Evolutionary conservation across 805 yeast species (phyloP).

Genomic region (Candida yuanshanica): DNA sequence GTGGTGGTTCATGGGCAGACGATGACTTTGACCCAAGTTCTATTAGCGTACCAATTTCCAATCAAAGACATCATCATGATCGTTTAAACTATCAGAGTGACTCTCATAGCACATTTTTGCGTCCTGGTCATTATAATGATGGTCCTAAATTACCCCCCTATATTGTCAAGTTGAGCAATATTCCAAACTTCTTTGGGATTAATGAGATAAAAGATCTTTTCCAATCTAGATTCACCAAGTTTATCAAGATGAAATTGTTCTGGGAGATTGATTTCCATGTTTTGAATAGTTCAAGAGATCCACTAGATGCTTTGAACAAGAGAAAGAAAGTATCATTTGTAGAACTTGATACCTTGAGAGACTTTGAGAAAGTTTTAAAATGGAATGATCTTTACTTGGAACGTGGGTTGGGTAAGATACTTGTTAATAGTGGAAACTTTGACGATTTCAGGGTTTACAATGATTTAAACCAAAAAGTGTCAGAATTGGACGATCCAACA

Average conservation of each 20-base stretch:
- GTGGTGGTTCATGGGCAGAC: conserved; percentile 63
- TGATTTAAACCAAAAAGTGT: conserved; percentile 17
- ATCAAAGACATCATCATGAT: conserved; percentile 10
- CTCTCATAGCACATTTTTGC: conserved; percentile 2
- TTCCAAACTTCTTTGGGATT: conserved; percentile 51
- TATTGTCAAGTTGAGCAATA: conserved; percentile 54
- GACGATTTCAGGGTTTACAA: conserved; percentile 19
- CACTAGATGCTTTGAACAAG: conserved; percentile 18
- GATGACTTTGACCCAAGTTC: conserved; percentile 62
- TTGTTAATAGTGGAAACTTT: conserved; percentile 22
- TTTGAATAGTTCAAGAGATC: conserved; percentile 24
- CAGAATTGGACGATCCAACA: conserved; percentile 22
- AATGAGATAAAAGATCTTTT: conserved; percentile 53
- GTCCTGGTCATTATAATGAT: not conserved
- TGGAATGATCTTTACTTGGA: conserved; percentile 54
- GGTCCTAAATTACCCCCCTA: conserved; percentile 43
- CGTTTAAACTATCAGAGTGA: conserved; percentile 6
- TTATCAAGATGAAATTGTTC: conserved; percentile 54
- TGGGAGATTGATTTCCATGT: conserved; percentile 41
- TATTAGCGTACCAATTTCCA: conserved; percentile 41
- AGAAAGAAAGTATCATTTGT: conserved; percentile 59
- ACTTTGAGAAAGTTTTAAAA: conserved; percentile 52
- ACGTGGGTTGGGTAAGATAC: conserved; percentile 30
- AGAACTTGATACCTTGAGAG: conserved; percentile 45
- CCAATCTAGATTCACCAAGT: conserved; percentile 53